Conservation (phyloP, 2,329 filamentous ascomycete species). For the Aureobasidium melanogenum region DNA sequence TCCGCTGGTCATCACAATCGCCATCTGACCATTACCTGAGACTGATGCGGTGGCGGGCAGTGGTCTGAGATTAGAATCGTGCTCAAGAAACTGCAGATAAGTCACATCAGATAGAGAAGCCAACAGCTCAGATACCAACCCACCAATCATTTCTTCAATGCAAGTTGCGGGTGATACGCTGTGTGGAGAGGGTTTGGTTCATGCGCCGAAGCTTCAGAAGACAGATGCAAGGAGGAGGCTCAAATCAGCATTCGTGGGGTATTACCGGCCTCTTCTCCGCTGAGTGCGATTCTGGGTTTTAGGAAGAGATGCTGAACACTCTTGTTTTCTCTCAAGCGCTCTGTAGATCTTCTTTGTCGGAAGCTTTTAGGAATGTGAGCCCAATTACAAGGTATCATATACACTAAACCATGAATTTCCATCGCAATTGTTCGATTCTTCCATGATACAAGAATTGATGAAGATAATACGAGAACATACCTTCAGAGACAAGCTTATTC, state of each 20-base stretch:
- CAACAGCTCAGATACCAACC: background rate
- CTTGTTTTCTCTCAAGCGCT: background rate
- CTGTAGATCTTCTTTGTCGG: background rate
- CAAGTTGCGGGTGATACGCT: background rate
- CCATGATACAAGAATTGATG: background rate
- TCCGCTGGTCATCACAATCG: background rate
- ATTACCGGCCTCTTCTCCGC: background rate
- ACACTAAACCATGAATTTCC: too few species aligned
- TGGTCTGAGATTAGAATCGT: background rate
- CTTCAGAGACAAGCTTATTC: background rate
- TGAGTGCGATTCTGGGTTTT: background rate
- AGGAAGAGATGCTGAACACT: background rate
- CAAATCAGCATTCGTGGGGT: background rate
- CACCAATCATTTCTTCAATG: background rate
- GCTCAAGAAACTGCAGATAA: background rate
- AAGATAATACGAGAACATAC: background rate
- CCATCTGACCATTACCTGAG: background rate
- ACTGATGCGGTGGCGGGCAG: too few species aligned
- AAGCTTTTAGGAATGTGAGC: too few species aligned
- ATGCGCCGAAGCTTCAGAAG: background rate
- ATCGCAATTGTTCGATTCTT: too few species aligned
- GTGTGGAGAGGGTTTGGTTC: background rate
- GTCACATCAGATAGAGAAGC: background rate
- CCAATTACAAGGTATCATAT: too few species aligned
- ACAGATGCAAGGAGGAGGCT: conserved; percentile 1